phyloP scores from a whole-genome alignment of 2,329 filamentous ascomycete genomes.

The Dactylellina leptospora region DNA sequence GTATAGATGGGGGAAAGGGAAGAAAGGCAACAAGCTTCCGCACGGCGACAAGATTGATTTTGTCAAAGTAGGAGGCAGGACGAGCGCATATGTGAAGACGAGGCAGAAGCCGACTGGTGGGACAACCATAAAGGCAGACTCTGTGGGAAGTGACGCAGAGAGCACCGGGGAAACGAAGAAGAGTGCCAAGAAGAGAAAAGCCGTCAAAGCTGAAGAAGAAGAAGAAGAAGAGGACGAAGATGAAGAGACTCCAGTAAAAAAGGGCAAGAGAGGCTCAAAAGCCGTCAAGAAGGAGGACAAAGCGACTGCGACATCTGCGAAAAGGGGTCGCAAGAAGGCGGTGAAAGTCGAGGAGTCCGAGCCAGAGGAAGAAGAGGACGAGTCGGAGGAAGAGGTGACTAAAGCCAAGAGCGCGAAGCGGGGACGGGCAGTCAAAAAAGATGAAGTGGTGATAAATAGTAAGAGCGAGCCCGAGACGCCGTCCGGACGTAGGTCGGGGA shows the following conservation, averaged over 20 bases:
- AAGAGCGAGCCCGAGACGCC: slow-evolving; percentile 20
- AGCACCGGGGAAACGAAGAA: slow-evolving; percentile 45
- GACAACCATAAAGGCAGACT: slow-evolving; percentile 61
- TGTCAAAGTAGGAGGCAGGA: slow-evolving; percentile 87
- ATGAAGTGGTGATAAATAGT: slow-evolving; percentile 28
- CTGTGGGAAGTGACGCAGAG: slow-evolving; percentile 56
- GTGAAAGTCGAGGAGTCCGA: slow-evolving; percentile 28
- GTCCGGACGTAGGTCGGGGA: slow-evolving; percentile 30
- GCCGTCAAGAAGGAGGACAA: slow-evolving; percentile 55
- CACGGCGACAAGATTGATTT: slow-evolving; percentile 86
- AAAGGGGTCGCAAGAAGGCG: slow-evolving; percentile 31
- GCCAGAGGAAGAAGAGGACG: not conserved
- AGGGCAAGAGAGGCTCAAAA: slow-evolving; percentile 50
- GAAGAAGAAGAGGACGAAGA: slow-evolving; percentile 59
- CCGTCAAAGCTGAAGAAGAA: slow-evolving; percentile 57
- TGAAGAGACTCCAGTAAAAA: slow-evolving; percentile 54
- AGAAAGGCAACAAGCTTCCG: slow-evolving; percentile 71
- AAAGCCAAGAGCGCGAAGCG: slow-evolving; percentile 23
- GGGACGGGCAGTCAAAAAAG: slow-evolving; percentile 15
- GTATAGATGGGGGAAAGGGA: slow-evolving; percentile 87
- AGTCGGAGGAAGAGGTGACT: slow-evolving; percentile 4
- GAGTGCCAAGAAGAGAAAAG: slow-evolving; percentile 54
- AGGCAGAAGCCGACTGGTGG: slow-evolving; percentile 81
- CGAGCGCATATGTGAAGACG: slow-evolving; percentile 84
- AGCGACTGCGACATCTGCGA: slow-evolving; percentile 54